phyloP scores from a whole-genome alignment of 176 grass and related monocot species.

The Secale cereale region DNA sequence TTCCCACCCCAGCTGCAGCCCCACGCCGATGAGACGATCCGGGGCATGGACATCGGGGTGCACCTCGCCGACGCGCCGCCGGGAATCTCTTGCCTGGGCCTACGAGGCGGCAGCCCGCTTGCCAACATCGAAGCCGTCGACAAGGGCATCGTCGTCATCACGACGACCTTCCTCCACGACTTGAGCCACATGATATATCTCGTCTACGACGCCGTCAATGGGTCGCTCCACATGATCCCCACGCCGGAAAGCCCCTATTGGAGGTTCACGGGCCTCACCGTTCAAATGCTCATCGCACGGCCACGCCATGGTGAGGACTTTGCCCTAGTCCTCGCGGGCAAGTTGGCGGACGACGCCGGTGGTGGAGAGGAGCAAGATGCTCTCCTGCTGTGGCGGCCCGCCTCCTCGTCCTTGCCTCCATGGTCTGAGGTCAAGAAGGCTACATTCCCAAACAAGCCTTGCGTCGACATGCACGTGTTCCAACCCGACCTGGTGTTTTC shows the following conservation, averaged over 20 bases:
- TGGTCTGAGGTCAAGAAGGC: not conserved
- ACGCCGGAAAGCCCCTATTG: not conserved
- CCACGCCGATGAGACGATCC: not conserved
- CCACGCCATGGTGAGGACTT: not conserved
- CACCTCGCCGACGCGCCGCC: not conserved
- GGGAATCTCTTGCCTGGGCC: not conserved
- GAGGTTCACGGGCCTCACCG: not conserved
- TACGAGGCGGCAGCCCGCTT: not conserved
- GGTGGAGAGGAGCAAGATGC: not conserved
- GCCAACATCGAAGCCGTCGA: not conserved
- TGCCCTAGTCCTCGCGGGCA: no score
- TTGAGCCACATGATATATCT: not conserved
- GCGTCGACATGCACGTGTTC: not conserved
- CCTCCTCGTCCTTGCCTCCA: not conserved
- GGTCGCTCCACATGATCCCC: not conserved
- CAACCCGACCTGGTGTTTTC: not conserved
- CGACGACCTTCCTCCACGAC: not conserved
- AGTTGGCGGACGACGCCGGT: not conserved
- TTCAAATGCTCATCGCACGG: not conserved
- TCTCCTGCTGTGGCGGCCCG: not conserved
- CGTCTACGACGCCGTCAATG: not conserved
- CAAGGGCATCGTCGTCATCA: not conserved
- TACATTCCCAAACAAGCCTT: not conserved
- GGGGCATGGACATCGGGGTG: not conserved
- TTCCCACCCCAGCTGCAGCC: not conserved